phyloP scores from a whole-genome alignment of 2,329 filamentous ascomycete species.

The Aureobasidium subglaciale region DNA sequence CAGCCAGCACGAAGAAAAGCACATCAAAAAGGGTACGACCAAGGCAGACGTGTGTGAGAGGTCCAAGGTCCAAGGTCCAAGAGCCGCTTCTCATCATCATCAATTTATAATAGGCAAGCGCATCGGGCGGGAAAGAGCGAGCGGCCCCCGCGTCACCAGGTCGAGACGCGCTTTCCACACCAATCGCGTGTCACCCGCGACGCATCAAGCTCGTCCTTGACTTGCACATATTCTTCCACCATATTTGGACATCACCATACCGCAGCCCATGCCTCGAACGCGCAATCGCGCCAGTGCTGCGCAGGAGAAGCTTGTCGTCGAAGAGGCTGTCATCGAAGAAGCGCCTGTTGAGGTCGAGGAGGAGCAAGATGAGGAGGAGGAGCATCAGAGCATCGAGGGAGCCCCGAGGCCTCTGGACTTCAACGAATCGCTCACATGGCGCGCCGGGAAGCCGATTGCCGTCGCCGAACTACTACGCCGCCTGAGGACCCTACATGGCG shows the following conservation, averaged over 20 bases:
- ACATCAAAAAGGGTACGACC: no score
- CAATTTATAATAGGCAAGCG: not conserved
- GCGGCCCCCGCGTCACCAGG: not conserved
- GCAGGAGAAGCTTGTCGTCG: slow-evolving; percentile 4
- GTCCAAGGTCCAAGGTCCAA: no score
- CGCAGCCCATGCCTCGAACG: slow-evolving; percentile 15
- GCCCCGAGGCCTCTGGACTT: slow-evolving; percentile 53
- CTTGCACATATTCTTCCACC: slow-evolving; percentile 3
- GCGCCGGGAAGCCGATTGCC: slow-evolving; percentile 80
- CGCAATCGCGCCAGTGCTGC: slow-evolving; percentile 16
- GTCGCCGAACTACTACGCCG: slow-evolving; percentile 75
- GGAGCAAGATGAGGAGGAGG: slow-evolving; percentile 17
- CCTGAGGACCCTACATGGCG: slow-evolving; percentile 71
- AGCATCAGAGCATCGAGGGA: slow-evolving; percentile 20
- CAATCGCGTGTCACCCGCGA: slow-evolving; percentile 1
- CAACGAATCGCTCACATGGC: slow-evolving; percentile 82
- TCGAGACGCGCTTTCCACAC: not conserved
- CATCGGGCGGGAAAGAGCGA: not conserved
- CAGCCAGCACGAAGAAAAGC: no score
- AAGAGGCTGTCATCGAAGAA: slow-evolving; percentile 6
- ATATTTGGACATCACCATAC: not conserved
- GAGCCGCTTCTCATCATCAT: not conserved
- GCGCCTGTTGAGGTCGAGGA: slow-evolving; percentile 3
- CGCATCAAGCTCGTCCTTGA: not conserved
- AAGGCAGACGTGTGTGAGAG: no score